phyloP scores from a whole-genome alignment of 148 eudicot species.

The Vaccinium corymbosum region DNA sequence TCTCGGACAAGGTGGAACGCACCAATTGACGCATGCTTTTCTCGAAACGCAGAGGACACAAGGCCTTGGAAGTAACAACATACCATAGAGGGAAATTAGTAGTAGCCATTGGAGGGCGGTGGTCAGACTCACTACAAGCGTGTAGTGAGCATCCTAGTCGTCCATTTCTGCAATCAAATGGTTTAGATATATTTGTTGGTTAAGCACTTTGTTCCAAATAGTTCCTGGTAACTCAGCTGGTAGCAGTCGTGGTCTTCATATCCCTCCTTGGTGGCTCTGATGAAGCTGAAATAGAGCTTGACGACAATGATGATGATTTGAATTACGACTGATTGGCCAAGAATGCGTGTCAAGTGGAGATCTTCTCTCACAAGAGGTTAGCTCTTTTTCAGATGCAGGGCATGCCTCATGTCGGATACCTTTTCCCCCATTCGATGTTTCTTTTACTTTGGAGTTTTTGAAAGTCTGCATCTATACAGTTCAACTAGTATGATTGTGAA shows the following conservation, averaged over 20 bases:
- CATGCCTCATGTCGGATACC: background rate
- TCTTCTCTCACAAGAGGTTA: background rate
- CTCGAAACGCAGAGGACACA: no score
- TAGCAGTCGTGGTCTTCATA: conserved; percentile 62
- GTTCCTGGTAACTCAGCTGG: conserved; percentile 69
- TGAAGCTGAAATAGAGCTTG: conserved; percentile 52
- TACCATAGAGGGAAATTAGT: no score
- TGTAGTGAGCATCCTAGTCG: no score
- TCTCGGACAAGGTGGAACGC: background rate
- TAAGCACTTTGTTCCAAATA: conserved; percentile 36
- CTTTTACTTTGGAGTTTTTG: conserved; percentile 9
- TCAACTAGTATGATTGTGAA: background rate
- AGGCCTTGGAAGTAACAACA: no score
- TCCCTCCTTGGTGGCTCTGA: conserved; percentile 66
- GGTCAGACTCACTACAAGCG: no score
- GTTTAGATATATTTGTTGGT: no score
- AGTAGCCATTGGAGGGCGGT: no score
- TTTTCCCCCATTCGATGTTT: background rate
- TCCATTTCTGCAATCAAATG: no score
- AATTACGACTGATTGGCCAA: conserved; percentile 27
- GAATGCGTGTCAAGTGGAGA: background rate
- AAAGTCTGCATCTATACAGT: background rate
- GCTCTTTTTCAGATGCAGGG: background rate
- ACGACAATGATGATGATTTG: conserved; percentile 44
- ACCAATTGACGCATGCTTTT: no score